Conservation (phyloP, 257 asterid species). For the Ajuga chamaepitys region DNA sequence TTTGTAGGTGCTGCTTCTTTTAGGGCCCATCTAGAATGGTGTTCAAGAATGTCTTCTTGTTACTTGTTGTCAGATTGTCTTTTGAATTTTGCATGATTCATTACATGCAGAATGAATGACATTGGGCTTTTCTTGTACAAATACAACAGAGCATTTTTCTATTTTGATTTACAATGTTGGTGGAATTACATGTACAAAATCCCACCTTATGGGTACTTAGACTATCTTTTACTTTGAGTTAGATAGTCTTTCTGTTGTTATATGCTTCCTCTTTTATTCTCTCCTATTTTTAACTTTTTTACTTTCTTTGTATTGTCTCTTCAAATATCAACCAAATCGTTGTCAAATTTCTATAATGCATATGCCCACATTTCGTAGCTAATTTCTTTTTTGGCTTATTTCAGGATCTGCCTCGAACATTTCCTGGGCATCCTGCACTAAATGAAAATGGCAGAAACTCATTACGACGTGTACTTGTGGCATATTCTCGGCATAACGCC, state of each 20-base stretch:
- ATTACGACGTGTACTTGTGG: constrained; percentile 76
- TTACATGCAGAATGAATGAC: constrained; percentile 3
- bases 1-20: constrained; percentile 97
- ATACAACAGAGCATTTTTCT: background rate
- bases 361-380: constrained; percentile 18
- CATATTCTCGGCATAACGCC: constrained; percentile 87
- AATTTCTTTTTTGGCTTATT: constrained; percentile 17
- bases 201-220: constrained; percentile 7
- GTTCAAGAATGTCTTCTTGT: constrained; percentile 38
- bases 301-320: constrained; percentile 2
- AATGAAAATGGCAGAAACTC: constrained; percentile 80
- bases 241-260: constrained; percentile 2
- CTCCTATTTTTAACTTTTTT: background rate
- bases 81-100: constrained; percentile 15
- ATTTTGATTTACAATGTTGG: constrained; percentile 7
- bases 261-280: background rate
- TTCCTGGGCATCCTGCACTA: constrained; percentile 94
- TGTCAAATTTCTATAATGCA: constrained; percentile 9
- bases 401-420: constrained; percentile 92
- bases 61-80: constrained; percentile 22
- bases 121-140: constrained; percentile 1
- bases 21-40: constrained; percentile 65
- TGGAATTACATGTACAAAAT: constrained; percentile 4
- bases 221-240: constrained; percentile 6
- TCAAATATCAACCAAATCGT: background rate